These are phyloP conservation scores for Prototheca wickerhamii DNA, from an alignment of 163 green algal genomes.

Conservation along the genomic window DNA sequence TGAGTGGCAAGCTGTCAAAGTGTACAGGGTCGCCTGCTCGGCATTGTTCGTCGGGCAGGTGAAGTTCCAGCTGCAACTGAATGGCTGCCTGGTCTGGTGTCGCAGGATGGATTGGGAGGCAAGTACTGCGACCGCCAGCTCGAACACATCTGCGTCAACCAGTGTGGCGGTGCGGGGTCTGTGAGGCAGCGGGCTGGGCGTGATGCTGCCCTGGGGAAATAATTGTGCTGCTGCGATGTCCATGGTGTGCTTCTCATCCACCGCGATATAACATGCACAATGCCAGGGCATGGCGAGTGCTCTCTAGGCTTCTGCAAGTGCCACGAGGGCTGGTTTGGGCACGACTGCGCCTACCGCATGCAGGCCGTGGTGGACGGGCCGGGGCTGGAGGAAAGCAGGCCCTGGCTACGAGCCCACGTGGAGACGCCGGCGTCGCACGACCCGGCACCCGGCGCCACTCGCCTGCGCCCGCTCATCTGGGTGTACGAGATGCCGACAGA, in stretches of 20 bases:
- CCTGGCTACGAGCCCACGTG: constrained; percentile 3
- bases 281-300: constrained; percentile 45
- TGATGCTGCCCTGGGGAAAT: no score
- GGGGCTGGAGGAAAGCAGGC: background rate
- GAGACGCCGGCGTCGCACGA: constrained; percentile 18
- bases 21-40: no score
- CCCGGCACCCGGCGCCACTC: background rate
- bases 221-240: no score
- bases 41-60: no score
- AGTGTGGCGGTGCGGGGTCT: constrained; percentile 50
- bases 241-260: no score
- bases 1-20: background rate
- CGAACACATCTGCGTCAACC: constrained; percentile 51
- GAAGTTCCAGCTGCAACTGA: no score
- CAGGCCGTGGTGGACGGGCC: background rate
- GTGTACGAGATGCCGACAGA: constrained; percentile 58
- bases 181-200: no score
- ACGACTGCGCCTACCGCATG: constrained; percentile 33
- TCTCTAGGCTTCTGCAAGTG: constrained; percentile 61
- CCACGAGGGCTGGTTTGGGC: constrained; percentile 34
- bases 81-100: no score
- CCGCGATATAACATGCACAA: background rate
- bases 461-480: constrained; percentile 49
- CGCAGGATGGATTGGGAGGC: constrained; percentile 46
- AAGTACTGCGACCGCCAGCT: constrained; percentile 26